Base-by-base conservation (phyloP, 768 basidiomycete species). In the Tulasnella sp. region DNA sequence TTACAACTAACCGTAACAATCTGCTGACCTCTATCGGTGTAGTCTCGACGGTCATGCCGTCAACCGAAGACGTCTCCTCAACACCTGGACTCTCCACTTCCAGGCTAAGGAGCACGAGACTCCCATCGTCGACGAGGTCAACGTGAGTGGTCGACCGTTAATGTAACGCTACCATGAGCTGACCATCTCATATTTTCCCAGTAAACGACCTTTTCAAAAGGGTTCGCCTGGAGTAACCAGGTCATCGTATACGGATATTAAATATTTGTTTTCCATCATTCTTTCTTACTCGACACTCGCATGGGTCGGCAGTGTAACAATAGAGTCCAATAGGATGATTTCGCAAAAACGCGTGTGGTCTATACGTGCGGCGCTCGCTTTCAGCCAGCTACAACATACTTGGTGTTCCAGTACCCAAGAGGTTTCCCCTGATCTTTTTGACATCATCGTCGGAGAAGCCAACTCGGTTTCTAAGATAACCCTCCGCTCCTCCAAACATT, bases 81-180 rank as follows among this genome's bases (percentile, higher is more conserved):
- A 88, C 34, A 91, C 89, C 72, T 98, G 96, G 96, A 96, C 94
- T 39, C 83, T 98, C 78, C 95, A 98, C 83, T 94, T 94, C 69
- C 69, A 70, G 44, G 69, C 69, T 47, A 70, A 70, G 52, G 42
- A 52, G 35, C 69, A 70, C 17, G 69, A 70, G 41, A 5, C 69
- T 11, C 16, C 29, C 34, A 37, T 40, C 29, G 37, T 37, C 37
- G 66, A 52, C n/a, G 47, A 52, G 9, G 19, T 26, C 22, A 9
- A 52, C 26, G 47, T 52, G 19, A 52, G 47, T 7, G 19, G n/a
- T 8, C 42, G 9, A 22, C 47, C 19, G n/a, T 5, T 11, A n/a
- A n/a, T 22, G 19, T 26, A 11, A 52, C 26, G 9, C 19, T n/a
- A 11, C 11, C 22, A 8, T 52, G 47, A 52, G 12, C 47, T 52